Conservation (phyloP, 306 rosid genomes). For the Begonia peltatifolia region DNA sequence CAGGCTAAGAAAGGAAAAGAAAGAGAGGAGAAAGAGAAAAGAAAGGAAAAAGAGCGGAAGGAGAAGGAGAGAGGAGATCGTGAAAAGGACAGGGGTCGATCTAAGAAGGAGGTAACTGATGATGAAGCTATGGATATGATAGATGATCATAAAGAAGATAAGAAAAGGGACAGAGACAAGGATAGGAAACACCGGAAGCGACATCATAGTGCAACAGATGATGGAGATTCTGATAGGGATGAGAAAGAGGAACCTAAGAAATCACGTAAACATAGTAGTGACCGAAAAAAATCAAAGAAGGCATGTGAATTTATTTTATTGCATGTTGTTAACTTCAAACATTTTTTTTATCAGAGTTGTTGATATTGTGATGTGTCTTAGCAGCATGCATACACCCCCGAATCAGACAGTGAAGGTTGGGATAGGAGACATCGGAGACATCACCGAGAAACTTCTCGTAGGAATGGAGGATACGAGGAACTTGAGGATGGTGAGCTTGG, state of each 20-base stretch:
- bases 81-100: conserved; percentile 69
- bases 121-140: conserved; percentile 48
- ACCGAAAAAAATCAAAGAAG: conserved; percentile 83
- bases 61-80: conserved; percentile 77
- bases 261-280: conserved; percentile 77
- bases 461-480: conserved; percentile 53
- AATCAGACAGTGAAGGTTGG: conserved; percentile 69
- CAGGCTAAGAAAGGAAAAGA: conserved; percentile 87
- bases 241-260: conserved; percentile 90
- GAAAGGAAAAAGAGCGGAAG: conserved; percentile 30
- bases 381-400: conserved; percentile 92
- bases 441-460: conserved; percentile 60
- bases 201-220: conserved; percentile 72
- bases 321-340: background rate
- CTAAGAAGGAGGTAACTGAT: conserved; percentile 88
- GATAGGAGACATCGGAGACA: conserved; percentile 89
- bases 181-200: conserved; percentile 91
- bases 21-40: conserved; percentile 62
- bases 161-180: conserved; percentile 80
- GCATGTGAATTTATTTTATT: conserved; percentile 18
- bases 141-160: conserved; percentile 77
- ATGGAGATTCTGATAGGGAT: conserved; percentile 70
- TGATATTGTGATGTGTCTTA: conserved; percentile 8
- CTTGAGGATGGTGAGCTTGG: conserved; percentile 99
- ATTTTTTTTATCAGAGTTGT: background rate